Percentiles rank a stretch among this genome's conserved stretches.
phyloP scores from a whole-genome alignment of 192 early-diverging fungal genomes.

The Coemansia sp. region DNA sequence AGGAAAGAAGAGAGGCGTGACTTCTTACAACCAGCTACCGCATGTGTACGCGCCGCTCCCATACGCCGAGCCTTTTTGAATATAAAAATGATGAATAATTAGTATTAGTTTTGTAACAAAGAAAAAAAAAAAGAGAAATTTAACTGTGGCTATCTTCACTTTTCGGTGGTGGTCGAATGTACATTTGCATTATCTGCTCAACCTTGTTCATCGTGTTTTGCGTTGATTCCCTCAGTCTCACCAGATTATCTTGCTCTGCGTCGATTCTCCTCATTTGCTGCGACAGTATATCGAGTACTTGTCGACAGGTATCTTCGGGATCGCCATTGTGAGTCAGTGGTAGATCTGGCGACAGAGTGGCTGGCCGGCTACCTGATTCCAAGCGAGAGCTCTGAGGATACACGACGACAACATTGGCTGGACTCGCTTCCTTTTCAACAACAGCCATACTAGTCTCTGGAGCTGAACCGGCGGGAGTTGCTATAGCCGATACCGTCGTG shows the following conservation, averaged over 20 bases:
- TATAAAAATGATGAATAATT: no score
- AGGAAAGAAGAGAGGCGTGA: neutral
- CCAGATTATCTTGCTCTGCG: conserved; percentile 40
- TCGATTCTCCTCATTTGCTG: conserved; percentile 42
- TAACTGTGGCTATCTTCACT: neutral
- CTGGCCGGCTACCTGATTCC: neutral
- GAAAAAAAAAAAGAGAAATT: neutral
- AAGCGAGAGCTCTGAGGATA: neutral
- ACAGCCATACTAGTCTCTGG: neutral
- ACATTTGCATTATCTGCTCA: conserved; percentile 35
- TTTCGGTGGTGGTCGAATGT: conserved; percentile 13
- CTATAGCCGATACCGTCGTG: neutral
- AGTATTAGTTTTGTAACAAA: neutral
- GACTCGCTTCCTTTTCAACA: no score
- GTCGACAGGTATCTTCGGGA: conserved; percentile 34
- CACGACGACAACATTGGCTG: no score
- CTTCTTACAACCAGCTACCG: neutral
- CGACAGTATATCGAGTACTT: conserved; percentile 44
- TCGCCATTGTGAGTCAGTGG: neutral
- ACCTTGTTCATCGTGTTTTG: conserved; percentile 34
- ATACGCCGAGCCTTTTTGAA: conserved; percentile 17
- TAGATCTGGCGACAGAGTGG: neutral
- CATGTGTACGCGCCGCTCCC: conserved; percentile 2
- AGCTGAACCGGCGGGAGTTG: neutral
- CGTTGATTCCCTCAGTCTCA: conserved; percentile 35